Evolutionary conservation across 2,329 filamentous ascomycete species (phyloP).

Genomic region (Tolypocladium sp.): DNA sequence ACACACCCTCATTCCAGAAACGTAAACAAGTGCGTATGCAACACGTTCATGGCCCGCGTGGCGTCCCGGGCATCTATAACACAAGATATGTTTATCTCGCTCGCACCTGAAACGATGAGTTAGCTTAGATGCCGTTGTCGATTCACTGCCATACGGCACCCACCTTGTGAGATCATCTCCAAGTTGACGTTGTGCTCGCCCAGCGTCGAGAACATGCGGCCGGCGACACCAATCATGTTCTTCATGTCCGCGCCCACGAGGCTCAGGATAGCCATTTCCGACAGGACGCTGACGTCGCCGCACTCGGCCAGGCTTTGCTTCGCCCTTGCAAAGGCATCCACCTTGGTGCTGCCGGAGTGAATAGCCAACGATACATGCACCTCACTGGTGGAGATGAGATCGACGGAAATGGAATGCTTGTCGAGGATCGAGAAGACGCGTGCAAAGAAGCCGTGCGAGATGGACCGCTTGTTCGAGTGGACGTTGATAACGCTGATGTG

Average conservation of each 20-base stretch:
- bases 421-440: conserved; percentile 89
- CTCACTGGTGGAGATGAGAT: conserved; percentile 92
- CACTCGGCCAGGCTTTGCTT: conserved; percentile 67
- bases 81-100: conserved; percentile 98
- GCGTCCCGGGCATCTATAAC: conserved; percentile 90
- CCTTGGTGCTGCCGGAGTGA: conserved; percentile 62
- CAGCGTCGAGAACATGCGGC: conserved; percentile 88
- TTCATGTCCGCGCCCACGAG: conserved; percentile 94
- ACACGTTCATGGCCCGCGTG: conserved; percentile 85
- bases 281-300: conserved; percentile 83
- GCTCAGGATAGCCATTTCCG: conserved; percentile 91
- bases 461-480: conserved; percentile 92
- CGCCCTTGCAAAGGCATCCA: conserved; percentile 56
- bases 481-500: conserved; percentile 96
- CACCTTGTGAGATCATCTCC: conserved; percentile 99
- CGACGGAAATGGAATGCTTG: conserved; percentile 78
- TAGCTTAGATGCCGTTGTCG: not conserved
- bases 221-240: conserved; percentile 91
- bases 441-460: conserved; percentile 93
- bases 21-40: conserved; percentile 94
- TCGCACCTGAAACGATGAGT: conserved; percentile 55
- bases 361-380: conserved; percentile 97
- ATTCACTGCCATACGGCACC: conserved; percentile 9
- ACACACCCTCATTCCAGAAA: conserved; percentile 59
- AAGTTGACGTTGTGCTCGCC: conserved; percentile 94